Base-by-base conservation (phyloP, 2,329 filamentous ascomycete genomes). In the Arthroderma sp. region DNA sequence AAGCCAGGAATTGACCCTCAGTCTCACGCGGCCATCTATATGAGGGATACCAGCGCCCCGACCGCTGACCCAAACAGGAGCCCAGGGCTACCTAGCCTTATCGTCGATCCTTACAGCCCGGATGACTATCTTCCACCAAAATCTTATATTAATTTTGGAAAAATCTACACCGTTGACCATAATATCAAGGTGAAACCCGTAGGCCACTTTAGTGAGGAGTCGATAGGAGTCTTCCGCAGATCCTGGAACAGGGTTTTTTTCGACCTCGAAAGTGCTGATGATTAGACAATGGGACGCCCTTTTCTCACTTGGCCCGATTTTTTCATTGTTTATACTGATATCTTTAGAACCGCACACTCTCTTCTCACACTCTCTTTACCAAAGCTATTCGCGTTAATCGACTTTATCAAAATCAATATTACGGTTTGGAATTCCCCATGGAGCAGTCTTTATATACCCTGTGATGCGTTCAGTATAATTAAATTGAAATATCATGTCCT, bases 161-260 rank as follows among this genome's bases (percentile, higher is more conserved):
- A 74, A 13, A 61, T 71, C 1, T 70, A 73, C 60, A 72, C 70
- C 0, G 69, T 76, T 9, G 70, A 76, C 56, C 69, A 74, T 56
- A 74, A 76, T 55, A 63, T 73, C 38, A 74, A 71, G 54, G 71
- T 74, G 1, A 69, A 70, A 17, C 65, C 72, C 0, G 60, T 76
- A 3, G 74, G 74, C 0, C 60, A 58, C 9, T 66, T 76, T 2
- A 62, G 61, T 4, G n/a, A 56, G 1, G n/a, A 55, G 2, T 68
- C 70, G 4, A 64, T 71, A 57, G 28, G 59, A 1, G 61, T 44
- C 21, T 66, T 70, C 38, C n/a, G 25, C 2, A 47, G 33, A 1
- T 66, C 67, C 56, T 63, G 61, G 2, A 61, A 56, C 21, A 33
- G 6, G n/a, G 7, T 31, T n/a, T n/a, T n/a, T n/a, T n/a, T n/a